Base-by-base conservation (phyloP, 192 early-diverging fungal species). In the Coemansia sp. region DNA sequence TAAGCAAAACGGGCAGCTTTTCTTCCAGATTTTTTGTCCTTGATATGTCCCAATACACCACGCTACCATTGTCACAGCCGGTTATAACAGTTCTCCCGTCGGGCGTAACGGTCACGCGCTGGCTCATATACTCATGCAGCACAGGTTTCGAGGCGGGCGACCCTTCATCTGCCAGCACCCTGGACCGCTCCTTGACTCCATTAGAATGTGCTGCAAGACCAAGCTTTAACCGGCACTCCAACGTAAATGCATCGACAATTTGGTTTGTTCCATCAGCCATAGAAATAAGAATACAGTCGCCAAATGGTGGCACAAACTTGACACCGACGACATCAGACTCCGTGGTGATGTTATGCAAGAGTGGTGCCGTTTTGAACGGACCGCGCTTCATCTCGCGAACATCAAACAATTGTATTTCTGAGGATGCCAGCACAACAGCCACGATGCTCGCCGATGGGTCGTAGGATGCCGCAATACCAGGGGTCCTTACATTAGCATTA, bases 391-490 rank as follows among this genome's bases (percentile, higher is more conserved):
- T 84, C 15, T 88, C 85, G 41, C 86, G 80, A n/a, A 88, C 73
- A 67, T 94, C 93, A 48, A 91, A 95, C 21, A 98, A 69, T 32
- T 86, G 73, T 10, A 95, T 72, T 1, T 72, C 80, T 22, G 63
- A 69, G 11, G 80, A 83, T 15, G 78, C 85, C 1, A 86, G 64
- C 6, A 65, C 67, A 11, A 89, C 82, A 6, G 89, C 93, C 84
- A 97, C 91, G 0, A 95, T 88, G 19, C 87, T 71, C 4, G 92
- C 94, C 5, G 87, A 85, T 2, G 89, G 92, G 74, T 98, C 96
- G 64, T 88, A 94, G 0, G 90, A 88, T 19, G 92, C 85, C 3
- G 78, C 80, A 39, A 73, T 54, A 5, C 67, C 61, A 7, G 48
- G 48, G 6, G 60, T 64, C 46, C 49, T 49, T 55, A 68, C 59